Base-by-base conservation (phyloP, 1,284 basidiomycete genomes). In the Bjerkandera adusta region DNA sequence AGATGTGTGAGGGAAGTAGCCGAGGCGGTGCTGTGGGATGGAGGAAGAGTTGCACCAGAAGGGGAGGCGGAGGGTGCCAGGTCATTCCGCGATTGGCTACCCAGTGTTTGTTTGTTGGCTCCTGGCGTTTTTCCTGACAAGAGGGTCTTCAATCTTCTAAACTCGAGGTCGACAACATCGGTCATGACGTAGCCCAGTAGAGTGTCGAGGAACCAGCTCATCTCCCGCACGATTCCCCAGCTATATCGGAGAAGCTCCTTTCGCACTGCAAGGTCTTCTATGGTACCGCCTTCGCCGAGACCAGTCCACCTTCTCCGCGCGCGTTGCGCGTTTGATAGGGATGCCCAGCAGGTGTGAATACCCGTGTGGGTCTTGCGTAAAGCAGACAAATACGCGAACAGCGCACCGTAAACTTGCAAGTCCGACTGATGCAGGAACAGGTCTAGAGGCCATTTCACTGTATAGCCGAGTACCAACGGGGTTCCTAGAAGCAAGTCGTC, bases 171-270 rank as follows among this genome's bases (percentile, higher is more conserved):
- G 24, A 95, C 77, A 5, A 96, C 90, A 56, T 96, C 92, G 53
- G 81, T 89, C 89, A 92, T 90, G 51, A 90, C 78, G 63, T 94
- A 92, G 5, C 83, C 83, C 40, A 89, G 68, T 6, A 94, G 61
- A 26, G 81, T 85, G 59, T 94, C 92, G 47, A 96, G 69, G 62
- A 94, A 94, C 90, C 92, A 95, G 37, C 84, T 79, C 90, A 95
- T 93, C 56, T 87, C 81, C 51, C 90, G 68, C 13, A 92, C 84
- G 13, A 88, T 76, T 0, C 89, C 89, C 92, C 92, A 96, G 0
- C 86, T 86, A 53, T 81, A 83, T 47, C 92, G 72, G 40, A 92
- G 68, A 15, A 93, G 72, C 45, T 71, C 70, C 51, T 76, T 76
- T 25, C 88, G 75, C 11, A 72, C 73, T 36, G 81, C 76, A 35